Evolutionary conservation across 305 asterid species (phyloP).

Genomic region (Ajuga reptans): DNA sequence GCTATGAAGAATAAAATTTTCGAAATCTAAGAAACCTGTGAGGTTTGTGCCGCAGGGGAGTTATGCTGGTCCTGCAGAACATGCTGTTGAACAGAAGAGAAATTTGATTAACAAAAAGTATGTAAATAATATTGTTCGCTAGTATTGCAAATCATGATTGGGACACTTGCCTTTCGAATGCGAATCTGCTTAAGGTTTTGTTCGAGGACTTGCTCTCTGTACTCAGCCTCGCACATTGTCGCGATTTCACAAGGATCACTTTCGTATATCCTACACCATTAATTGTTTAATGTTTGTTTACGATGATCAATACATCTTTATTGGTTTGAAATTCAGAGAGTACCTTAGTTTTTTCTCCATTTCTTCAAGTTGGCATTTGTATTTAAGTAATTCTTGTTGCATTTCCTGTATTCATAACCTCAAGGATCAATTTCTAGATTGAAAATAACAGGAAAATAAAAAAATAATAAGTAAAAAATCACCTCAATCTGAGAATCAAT

Average conservation of each 20-base stretch:
- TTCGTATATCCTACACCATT: constrained; percentile 47
- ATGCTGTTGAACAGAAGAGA: constrained; percentile 33
- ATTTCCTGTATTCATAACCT: constrained; percentile 44
- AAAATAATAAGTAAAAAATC: background rate
- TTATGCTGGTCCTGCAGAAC: constrained; percentile 45
- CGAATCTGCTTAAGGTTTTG: constrained; percentile 58
- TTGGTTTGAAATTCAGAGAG: too few relatives aligned
- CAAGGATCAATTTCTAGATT: background rate
- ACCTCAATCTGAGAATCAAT: constrained; percentile 71
- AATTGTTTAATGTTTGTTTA: background rate
- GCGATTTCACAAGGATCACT: constrained; percentile 52
- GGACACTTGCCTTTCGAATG: constrained; percentile 47
- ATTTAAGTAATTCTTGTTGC: constrained; percentile 56
- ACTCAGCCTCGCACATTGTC: constrained; percentile 57
- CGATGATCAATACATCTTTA: too few relatives aligned
- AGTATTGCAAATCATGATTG: background rate
- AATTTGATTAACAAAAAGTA: background rate
- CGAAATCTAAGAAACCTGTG: constrained; percentile 39
- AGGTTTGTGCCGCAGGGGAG: constrained; percentile 38
- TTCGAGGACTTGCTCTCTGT: constrained; percentile 63
- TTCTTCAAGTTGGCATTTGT: constrained; percentile 57
- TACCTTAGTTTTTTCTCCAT: constrained; percentile 67
- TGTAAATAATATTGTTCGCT: background rate
- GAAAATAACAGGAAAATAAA: background rate
- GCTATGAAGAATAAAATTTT: background rate